Evolutionary conservation across 1,284 basidiomycete species (phyloP), one percentile per base, ranked within the genome.

Genomic region (Thelephora terrestris): DNA sequence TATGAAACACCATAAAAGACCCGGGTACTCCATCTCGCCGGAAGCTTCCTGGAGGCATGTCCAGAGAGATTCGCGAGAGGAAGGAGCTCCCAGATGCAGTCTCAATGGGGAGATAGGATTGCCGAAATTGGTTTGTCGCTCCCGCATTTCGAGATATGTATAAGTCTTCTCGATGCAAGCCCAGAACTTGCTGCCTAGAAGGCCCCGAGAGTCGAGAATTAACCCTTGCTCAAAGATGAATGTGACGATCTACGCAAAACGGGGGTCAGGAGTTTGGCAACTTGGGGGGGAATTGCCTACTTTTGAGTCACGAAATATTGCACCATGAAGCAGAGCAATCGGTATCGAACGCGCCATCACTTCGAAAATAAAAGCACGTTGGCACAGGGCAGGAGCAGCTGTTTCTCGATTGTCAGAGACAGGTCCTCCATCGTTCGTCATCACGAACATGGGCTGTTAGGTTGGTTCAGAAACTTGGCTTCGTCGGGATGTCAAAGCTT

Each of bases 381-480:
- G 78, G 4, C 63, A 55, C 1, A 83, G 62, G 10, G 70, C 58
- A 9, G 66, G 61, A 38, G 67, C 63, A 2, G 59, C 51, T 2
- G 54, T 53, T 9, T 61, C 45, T 1, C 48, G 37, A 12, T 52
- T 48, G 7, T 47, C 49, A 3, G 50, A 47, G 5, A 58, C 51
- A 3, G 60, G 46, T 2, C 70, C 73, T 5, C 78, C 79, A 50
- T 80, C 79, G 53, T 76, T 73, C 10, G 69, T 64, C 63, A 85
- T 66, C 17, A 76, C 66, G 48, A 82, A 83, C 79, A 85, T 82
- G 1, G 83, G 82, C 79, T 83, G 48, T 3, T 29, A 20, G 5
- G 34, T 44, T 17, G 17, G 32, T 27, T 46, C 38, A 18, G 23
- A 25, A 38, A 21, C 25, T 56, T 38, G 45, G 20, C 42, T 43